Evolutionary conservation across 352 stramenopile genomes (phyloP).

Genomic region (Globisporangium alternatum): DNA sequence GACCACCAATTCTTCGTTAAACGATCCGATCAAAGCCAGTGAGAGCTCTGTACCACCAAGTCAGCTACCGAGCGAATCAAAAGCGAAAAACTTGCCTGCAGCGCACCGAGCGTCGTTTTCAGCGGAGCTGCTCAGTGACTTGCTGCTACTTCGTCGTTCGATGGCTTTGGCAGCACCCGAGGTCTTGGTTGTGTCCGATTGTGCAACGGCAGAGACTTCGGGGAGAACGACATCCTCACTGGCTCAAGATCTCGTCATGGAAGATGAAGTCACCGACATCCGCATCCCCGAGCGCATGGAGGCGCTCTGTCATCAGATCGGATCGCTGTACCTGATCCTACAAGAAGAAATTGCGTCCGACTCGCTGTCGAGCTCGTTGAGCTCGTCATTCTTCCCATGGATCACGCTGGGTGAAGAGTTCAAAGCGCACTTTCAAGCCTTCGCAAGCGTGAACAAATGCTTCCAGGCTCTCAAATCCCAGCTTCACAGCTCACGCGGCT

Average conservation of each 20-base stretch:
- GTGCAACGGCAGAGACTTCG: neutral
- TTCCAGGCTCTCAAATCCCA: slow-evolving; percentile 9
- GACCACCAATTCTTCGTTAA: too few species aligned
- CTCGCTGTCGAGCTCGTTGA: neutral
- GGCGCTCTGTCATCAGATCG: slow-evolving; percentile 3
- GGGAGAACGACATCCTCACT: neutral
- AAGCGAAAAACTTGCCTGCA: neutral
- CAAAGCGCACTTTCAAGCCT: slow-evolving; percentile 8
- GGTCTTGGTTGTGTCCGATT: neutral
- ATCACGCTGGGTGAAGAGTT: slow-evolving; percentile 11
- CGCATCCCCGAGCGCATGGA: slow-evolving; percentile 1
- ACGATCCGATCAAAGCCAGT: neutral
- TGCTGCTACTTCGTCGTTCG: slow-evolving; percentile 20
- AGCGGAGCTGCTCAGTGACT: slow-evolving; percentile 24
- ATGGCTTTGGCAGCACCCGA: slow-evolving; percentile 16
- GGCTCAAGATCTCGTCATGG: neutral
- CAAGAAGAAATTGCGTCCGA: slow-evolving; percentile 7
- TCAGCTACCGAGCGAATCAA: neutral
- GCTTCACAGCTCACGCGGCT: neutral
- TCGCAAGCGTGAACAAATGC: slow-evolving; percentile 4
- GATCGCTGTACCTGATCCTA: slow-evolving; percentile 4
- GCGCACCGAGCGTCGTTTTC: slow-evolving; percentile 15
- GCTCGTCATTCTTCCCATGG: slow-evolving; percentile 13
- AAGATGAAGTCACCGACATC: neutral
- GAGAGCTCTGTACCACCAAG: neutral